Evolutionary conservation across 1,284 basidiomycete genomes (phyloP).

Genomic region (Retiboletus flavoniger): DNA sequence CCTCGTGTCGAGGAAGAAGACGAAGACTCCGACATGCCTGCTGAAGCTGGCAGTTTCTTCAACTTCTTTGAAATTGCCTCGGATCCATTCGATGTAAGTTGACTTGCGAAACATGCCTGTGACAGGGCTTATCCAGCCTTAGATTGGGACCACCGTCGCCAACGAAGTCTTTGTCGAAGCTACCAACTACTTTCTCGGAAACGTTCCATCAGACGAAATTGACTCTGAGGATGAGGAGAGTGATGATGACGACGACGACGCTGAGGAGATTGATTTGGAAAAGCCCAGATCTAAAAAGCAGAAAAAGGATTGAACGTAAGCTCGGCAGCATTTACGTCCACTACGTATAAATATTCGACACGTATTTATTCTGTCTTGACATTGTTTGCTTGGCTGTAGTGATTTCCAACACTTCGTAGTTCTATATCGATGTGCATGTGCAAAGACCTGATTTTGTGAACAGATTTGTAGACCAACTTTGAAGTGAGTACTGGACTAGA

Average conservation of each 20-base stretch:
- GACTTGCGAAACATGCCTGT: background rate
- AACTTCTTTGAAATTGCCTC: conserved; percentile 74
- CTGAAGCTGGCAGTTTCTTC: conserved; percentile 83
- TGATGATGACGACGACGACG: conserved; percentile 67
- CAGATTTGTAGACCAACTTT: background rate
- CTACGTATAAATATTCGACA: conserved; percentile 11
- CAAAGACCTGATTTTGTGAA: background rate
- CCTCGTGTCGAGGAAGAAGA: conserved; percentile 60
- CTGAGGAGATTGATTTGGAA: conserved; percentile 79
- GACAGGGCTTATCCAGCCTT: conserved; percentile 19
- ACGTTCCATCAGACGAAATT: conserved; percentile 53
- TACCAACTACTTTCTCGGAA: conserved; percentile 75
- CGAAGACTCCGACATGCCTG: conserved; percentile 49
- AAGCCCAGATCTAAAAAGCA: conserved; percentile 73
- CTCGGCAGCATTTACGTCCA: conserved; percentile 14
- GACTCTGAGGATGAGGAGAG: conserved; percentile 65
- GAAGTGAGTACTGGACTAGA: background rate
- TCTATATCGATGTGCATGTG: background rate
- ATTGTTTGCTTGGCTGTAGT: conserved; percentile 12
- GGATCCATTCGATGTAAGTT: conserved; percentile 67
- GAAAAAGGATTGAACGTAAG: conserved; percentile 49
- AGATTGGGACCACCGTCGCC: conserved; percentile 71
- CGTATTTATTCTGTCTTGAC: conserved; percentile 34
- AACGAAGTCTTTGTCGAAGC: conserved; percentile 77
- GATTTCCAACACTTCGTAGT: conserved; percentile 1